These are phyloP conservation scores for Stentor roeselii DNA, from an alignment of 73 alveolate species.

Conservation along the genomic window DNA sequence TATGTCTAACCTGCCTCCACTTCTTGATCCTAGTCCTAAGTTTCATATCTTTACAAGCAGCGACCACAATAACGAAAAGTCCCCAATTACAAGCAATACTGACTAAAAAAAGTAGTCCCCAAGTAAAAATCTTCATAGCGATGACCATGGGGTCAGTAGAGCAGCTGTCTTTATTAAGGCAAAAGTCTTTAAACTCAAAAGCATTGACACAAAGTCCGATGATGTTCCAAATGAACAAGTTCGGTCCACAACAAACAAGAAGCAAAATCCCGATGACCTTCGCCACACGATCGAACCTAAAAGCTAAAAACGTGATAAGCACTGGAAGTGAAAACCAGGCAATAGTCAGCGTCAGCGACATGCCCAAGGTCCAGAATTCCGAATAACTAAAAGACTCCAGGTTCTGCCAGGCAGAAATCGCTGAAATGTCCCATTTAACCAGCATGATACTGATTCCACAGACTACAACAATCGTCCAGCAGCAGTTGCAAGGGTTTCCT, in stretches of 20 bases:
- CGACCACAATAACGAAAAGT: not conserved
- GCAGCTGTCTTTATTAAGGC: not conserved
- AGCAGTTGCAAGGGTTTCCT: constrained; percentile 6
- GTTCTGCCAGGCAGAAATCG: not conserved
- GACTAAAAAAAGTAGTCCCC: constrained; percentile 6
- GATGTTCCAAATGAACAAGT: not conserved
- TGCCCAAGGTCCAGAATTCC: constrained; percentile 17
- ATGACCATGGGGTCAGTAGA: constrained; percentile 4
- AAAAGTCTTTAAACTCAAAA: constrained; percentile 21
- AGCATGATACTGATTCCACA: constrained; percentile 14
- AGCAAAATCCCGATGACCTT: not conserved
- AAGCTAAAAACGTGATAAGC: not conserved
- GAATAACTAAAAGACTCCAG: not conserved
- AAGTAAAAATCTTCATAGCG: constrained; percentile 2
- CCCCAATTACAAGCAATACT: constrained; percentile 1
- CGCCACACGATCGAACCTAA: not conserved
- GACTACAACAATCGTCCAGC: constrained; percentile 22
- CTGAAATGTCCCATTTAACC: not conserved
- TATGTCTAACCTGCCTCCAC: not conserved
- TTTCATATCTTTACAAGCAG: not conserved
- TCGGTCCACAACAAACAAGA: constrained; percentile 4
- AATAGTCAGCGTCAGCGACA: not conserved
- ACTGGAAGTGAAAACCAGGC: constrained; percentile 24
- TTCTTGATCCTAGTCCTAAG: not conserved
- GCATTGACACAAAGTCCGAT: not conserved